Conservation (phyloP, 2,329 filamentous ascomycete species). For the Colletotrichum sidae region DNA sequence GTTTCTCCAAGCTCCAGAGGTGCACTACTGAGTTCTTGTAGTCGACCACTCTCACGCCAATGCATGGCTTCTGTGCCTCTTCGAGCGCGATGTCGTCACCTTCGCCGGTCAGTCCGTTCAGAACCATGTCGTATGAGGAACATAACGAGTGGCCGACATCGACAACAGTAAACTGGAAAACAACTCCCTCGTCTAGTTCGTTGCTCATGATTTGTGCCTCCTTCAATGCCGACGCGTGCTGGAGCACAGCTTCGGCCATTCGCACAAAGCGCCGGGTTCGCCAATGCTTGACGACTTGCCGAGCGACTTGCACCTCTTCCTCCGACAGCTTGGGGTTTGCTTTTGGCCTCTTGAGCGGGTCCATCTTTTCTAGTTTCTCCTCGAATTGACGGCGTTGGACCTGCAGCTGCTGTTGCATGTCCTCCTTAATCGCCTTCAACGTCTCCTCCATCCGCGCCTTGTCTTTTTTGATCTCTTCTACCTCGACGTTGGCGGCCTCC, state of each 20-base stretch:
- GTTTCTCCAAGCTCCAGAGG: constrained; percentile 94
- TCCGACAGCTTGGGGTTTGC: constrained; percentile 75
- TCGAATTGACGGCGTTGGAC: constrained; percentile 88
- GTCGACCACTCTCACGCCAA: constrained; percentile 90
- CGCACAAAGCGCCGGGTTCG: constrained; percentile 86
- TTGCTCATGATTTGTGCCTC: constrained; percentile 99
- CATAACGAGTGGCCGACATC: constrained; percentile 89
- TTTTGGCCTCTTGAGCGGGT: constrained; percentile 70
- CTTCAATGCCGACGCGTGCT: constrained; percentile 88
- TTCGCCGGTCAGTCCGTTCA: constrained; percentile 89
- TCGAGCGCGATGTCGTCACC: constrained; percentile 86
- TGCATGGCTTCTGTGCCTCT: constrained; percentile 85
- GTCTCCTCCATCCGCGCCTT: constrained; percentile 88
- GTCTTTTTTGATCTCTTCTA: constrained; percentile 85
- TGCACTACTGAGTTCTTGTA: constrained; percentile 88
- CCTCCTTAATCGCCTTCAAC: constrained; percentile 80
- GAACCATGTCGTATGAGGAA: constrained; percentile 95
- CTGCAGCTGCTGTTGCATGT: constrained; percentile 89
- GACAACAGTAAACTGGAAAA: constrained; percentile 94
- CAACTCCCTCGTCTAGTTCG: constrained; percentile 90
- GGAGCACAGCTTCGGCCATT: constrained; percentile 92
- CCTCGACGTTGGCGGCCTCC: constrained; percentile 79
- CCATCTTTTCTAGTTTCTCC: constrained; percentile 82
- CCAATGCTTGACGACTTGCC: constrained; percentile 78
- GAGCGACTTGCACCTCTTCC: constrained; percentile 78